Base-by-base conservation (phyloP, 1,284 basidiomycete genomes). In the Neonothopanus nambi region DNA sequence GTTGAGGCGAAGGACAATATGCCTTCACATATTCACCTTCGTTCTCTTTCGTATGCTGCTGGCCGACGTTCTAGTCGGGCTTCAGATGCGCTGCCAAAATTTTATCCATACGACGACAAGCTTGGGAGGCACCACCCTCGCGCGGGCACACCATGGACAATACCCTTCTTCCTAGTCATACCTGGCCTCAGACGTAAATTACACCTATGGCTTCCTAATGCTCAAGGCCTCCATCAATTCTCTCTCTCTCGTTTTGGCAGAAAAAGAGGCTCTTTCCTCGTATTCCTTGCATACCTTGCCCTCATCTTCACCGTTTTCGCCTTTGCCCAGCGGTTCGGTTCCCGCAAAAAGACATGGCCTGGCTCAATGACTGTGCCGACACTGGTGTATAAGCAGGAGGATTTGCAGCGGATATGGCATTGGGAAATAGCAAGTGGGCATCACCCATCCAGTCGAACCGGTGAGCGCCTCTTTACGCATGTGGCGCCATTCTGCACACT, bases 351-450 rank as follows among this genome's bases (percentile, higher is more conserved):
- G 21, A 44, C 57, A 15, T 59, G 57, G 57, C 57, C 55, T 23
- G 56, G 54, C 5, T 46, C 48, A 18, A 46, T 41, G 15, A 51
- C 48, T 17, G 36, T 55, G 15, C 58, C 56, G 30, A 54, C 57
- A n/a, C 54, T 60, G 35, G 59, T 60, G 13, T 60, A 49, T 43
- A 48, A 52, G 24, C 54, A 43, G 15, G 55, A 61, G n/a, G 57
- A 61, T 48, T 36, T 57, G 28, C 49, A 50, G 44, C 46, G 54
- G 23, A 59, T 59, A 50, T 58, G 51, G 54, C 46, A 54, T 43
- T 59, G 58, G 58, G 56, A 59, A 37, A 55, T 59, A 46, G 52
- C 52, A n/a, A 59, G 53, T 30, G 59, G 55, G 17, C 54, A 56
- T 47, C 54, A 54, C 54, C 56, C 56, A 30, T 49, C 44, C 18